phyloP scores from a whole-genome alignment of 106 monocot genomes.

The Dendrobium huoshanense region DNA sequence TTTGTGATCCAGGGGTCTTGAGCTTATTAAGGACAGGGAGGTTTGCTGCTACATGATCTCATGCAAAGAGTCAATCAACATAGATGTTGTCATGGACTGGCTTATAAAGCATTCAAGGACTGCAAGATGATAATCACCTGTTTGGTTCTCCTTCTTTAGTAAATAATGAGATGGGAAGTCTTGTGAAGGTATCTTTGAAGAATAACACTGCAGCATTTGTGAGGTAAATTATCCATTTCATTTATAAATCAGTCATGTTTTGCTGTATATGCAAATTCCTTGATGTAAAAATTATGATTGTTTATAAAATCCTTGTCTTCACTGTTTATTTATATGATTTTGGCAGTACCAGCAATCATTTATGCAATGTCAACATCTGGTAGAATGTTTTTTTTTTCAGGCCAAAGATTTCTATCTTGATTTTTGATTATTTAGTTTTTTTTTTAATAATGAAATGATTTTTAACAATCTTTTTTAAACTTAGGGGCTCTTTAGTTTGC shows the following conservation, averaged over 20 bases:
- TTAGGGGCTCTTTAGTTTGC: no score
- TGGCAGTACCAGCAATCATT: not conserved
- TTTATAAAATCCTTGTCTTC: not conserved
- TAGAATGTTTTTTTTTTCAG: no score
- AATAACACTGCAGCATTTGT: not conserved
- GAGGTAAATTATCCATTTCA: not conserved
- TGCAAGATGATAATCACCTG: slow-evolving; percentile 4
- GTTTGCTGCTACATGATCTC: slow-evolving; percentile 64
- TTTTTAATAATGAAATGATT: no score
- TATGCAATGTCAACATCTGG: no score
- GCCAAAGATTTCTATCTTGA: no score
- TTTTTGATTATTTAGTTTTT: no score
- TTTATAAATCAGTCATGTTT: not conserved
- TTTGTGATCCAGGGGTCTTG: slow-evolving; percentile 26
- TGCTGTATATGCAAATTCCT: not conserved
- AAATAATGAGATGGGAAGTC: not conserved
- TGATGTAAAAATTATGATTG: not conserved
- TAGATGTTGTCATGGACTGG: slow-evolving; percentile 57
- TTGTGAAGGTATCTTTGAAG: not conserved
- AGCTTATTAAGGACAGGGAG: slow-evolving; percentile 36
- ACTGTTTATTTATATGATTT: not conserved
- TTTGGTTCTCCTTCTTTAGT: not conserved
- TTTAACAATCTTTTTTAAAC: no score
- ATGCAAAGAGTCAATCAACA: slow-evolving; percentile 56
- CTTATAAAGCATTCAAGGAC: slow-evolving; percentile 62